Base-by-base conservation (phyloP, 768 basidiomycete species). In the Suillus plorans region DNA sequence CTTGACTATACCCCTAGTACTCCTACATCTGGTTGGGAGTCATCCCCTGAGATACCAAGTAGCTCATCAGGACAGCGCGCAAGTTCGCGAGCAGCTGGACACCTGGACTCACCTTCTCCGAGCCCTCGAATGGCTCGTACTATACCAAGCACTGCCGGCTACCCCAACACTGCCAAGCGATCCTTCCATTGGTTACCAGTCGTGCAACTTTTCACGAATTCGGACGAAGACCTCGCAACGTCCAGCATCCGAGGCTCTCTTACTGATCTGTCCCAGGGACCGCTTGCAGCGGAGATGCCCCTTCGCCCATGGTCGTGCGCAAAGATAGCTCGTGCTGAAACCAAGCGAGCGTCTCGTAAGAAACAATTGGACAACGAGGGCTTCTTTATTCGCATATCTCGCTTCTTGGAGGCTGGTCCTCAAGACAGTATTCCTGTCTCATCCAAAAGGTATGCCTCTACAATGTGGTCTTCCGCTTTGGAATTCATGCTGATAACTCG, bases 221-320 rank as follows among this genome's bases (percentile, higher is more conserved):
- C 41, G 1, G 12, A 42, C 0, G 41, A 42, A 59, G 10, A 42
- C 6, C 18, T 16, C 28, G 18, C 58, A 28, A 44, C 58, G 18
- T 59, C 41, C 41, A 44, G 42, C 41, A 44, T 42, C 18, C 41
- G 41, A 31, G 41, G 58, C 12, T 59, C 58, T 42, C 41, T 42
- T 42, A 42, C 58, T 20, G 20, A 25, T 42, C 10, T 59, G 10
- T 20, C 20, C 39, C 39, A 59, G 36, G 20, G 28, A 59, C 42
- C 58, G 18, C 58, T 42, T 5, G 12, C 58, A 28, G 20, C 18
- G 18, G 58, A 31, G 18, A 25, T 2, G 25, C 25, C 58, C 5
- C 41, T 59, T 42, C 58, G 5, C 39, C 34, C 74, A 37, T 75
- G 74, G 74, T 74, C 74, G 41, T 75, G 74, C 68, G 74, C 74